Base-by-base conservation (phyloP, 2,329 filamentous ascomycete species). In the Verticillium albo-atrum region DNA sequence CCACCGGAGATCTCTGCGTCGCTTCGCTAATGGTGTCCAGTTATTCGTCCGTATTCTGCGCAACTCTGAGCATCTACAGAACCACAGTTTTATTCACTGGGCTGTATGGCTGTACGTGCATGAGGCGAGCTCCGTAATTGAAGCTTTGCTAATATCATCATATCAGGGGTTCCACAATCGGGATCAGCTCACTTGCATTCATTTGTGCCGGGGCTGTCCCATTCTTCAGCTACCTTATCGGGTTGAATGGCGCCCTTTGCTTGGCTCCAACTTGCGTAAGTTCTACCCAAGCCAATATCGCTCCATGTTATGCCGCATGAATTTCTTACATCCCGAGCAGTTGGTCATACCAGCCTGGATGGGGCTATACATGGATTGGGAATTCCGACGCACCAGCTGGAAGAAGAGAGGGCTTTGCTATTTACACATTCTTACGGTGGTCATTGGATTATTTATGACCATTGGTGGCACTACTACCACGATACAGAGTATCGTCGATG, bases 11-110 rank as follows among this genome's bases (percentile, higher is more conserved):
- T 26, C 17, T 15, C 17, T 25, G 20, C 15, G 14, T 23, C 34
- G 32, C 32, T 15, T 34, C 32, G 32, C 32, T 6, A 34, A 34
- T 34, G 32, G 32, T 34, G 32, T 27, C 14, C n/a, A 61, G 60
- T 58, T 75, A 4, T 74, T 76, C 52, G 73, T 76, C 6, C 71
- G 73, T 3, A 65, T 74, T 2, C 67, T 76, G 6, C 69, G 74
- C 10, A 61, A 70, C 62, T 73, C 73, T 10, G 35, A 57, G 25
- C 74, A 76, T 58, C 62, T 75, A 9, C 70, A 73, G 62, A 62
- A 64, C 35, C 72, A 74, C 60, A 70, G 67, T 1, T 6, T 67
- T 0, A 60, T 68, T 0, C 72, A 75, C 55, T 75, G 74, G 74
- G 58, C 58, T 2, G 67, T 67, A 1, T 76, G 74, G 74, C 59